Conservation (phyloP, 805 yeast species). For the Candida patagonica region DNA sequence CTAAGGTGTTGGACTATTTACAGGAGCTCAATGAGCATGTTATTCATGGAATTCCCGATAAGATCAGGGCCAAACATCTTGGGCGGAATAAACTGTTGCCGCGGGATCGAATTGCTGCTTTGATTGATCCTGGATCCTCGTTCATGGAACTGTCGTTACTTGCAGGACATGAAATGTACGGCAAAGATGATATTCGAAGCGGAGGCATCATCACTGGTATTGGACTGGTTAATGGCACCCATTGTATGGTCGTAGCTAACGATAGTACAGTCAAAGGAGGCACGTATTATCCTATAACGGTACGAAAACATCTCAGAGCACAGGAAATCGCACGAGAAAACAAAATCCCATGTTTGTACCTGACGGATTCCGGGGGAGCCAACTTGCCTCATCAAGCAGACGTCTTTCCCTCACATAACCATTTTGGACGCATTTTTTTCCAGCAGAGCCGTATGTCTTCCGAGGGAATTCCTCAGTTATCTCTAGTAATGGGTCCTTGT, state of each 20-base stretch:
- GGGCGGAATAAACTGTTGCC: slow-evolving; percentile 24
- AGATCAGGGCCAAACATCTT: slow-evolving; percentile 22
- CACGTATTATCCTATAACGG: slow-evolving; percentile 28
- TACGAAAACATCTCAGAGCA: slow-evolving; percentile 26
- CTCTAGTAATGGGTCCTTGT: slow-evolving; percentile 27
- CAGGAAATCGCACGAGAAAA: slow-evolving; percentile 27
- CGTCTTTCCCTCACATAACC: slow-evolving; percentile 28
- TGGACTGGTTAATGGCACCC: slow-evolving; percentile 24
- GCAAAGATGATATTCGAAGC: slow-evolving; percentile 24
- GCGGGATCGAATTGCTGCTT: slow-evolving; percentile 23
- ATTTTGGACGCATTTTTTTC: slow-evolving; percentile 27
- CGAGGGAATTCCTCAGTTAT: slow-evolving; percentile 24
- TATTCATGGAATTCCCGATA: slow-evolving; percentile 22
- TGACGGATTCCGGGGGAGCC: slow-evolving; percentile 27
- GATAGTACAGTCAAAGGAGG: slow-evolving; percentile 28
- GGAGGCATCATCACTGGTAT: slow-evolving; percentile 28
- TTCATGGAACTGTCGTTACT: slow-evolving; percentile 24
- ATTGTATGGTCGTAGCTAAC: slow-evolving; percentile 25
- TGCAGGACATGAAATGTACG: slow-evolving; percentile 26
- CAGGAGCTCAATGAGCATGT: slow-evolving; percentile 16
- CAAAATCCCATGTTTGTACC: slow-evolving; percentile 25
- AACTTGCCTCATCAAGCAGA: slow-evolving; percentile 28
- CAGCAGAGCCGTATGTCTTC: slow-evolving; percentile 26
- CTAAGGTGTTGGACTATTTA: slow-evolving; percentile 13
- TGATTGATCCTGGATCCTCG: slow-evolving; percentile 25